phyloP scores from a whole-genome alignment of 2,329 filamentous ascomycete species.

The Magnaporthiopsis poae region DNA sequence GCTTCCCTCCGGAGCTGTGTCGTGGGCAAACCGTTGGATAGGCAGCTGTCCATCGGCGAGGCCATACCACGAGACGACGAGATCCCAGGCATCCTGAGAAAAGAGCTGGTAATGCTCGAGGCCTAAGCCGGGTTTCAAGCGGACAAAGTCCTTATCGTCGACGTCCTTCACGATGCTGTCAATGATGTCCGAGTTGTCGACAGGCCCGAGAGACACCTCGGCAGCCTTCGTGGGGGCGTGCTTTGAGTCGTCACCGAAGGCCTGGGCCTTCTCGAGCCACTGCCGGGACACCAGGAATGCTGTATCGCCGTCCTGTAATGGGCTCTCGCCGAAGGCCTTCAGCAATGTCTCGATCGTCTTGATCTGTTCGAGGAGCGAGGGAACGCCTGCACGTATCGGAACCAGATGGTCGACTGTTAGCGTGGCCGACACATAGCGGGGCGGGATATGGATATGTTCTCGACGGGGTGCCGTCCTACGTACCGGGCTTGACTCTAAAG shows the following conservation, averaged over 20 bases:
- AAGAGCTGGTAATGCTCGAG: constrained; percentile 68
- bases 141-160: constrained; percentile 51
- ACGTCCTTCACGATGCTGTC: constrained; percentile 47
- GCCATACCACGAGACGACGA: constrained; percentile 75
- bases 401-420: not conserved
- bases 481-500: not conserved
- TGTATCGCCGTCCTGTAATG: constrained; percentile 59
- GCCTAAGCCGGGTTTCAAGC: constrained; percentile 59
- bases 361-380: constrained; percentile 52
- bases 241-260: constrained; percentile 51
- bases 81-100: constrained; percentile 69
- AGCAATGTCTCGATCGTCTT: constrained; percentile 57
- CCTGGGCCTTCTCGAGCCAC: constrained; percentile 68
- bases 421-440: not conserved
- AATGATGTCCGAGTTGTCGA: constrained; percentile 81
- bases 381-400: constrained; percentile 17
- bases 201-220: constrained; percentile 58
- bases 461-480: not conserved
- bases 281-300: constrained; percentile 68
- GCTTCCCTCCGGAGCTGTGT: constrained; percentile 54
- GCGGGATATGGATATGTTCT: not conserved
- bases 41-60: constrained; percentile 57
- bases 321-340: constrained; percentile 39
- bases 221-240: constrained; percentile 48
- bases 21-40: constrained; percentile 67